Evolutionary conservation across 371 early-diverging fungal genomes (phyloP), one percentile per base, ranked within the genome.

Genomic region (Mucor sp.): DNA sequence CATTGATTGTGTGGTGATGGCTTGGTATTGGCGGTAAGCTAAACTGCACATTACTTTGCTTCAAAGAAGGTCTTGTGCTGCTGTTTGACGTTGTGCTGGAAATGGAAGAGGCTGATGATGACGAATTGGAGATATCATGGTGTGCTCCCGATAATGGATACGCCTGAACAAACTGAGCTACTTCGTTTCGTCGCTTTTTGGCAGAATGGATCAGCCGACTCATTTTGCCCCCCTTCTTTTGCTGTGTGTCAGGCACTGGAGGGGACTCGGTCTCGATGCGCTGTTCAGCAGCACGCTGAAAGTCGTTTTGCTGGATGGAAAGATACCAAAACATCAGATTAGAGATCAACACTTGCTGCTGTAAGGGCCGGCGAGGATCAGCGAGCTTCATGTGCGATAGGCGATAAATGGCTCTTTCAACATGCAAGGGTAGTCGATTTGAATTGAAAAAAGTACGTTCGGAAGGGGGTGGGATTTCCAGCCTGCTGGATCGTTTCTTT

Each of bases 301-400:
- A 58, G 6, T 58, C 66, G 28, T 44, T 56, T 58, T 62, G 74
- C 12, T 71, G 71, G 43, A 90, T 84, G 7, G 85, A 80, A 9
- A 97, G 82, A 70, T 94, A 93, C 88, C 93, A 94, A 74, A 94
- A 89, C 94, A 96, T 94, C 73, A 95, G 83, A 68, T 96, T 96
- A 21, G 92, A 90, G 41, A 96, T 89, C 64, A 94, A 71, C 4
- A 95, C 97, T 74, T 95, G 95, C 48, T 96, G 91, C 27, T 76
- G 74, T 60, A 95, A 81, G 7, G 95, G 92, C 5, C 95, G 86
- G 14, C 91, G 84, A 1, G 90, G 90, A 70, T 94, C 91, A 11
- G 95, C 90, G 14, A 96, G 83, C 74, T 97, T 97, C 63, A 89
- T 85, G 57, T 95, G 95, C 0, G 94, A 93, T 19, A 94, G 70